phyloP scores from a whole-genome alignment of 257 asterid species.

The Apocynum venetum region DNA sequence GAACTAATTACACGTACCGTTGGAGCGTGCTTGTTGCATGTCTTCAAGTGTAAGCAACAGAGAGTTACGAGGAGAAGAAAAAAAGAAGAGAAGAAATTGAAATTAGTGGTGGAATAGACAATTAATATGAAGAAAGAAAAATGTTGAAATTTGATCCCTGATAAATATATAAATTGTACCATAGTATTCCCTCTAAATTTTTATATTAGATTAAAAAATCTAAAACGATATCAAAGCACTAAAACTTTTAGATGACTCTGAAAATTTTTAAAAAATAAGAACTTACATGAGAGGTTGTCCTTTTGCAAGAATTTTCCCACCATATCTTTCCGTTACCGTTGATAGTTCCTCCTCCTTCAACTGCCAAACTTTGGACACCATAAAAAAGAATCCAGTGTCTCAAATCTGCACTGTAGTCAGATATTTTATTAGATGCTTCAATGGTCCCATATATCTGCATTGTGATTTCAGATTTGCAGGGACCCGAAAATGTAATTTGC shows the following conservation, averaged over 20 bases:
- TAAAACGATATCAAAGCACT: no score
- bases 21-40: constrained; percentile 68
- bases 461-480: constrained; percentile 34
- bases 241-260: no score
- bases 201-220: no score
- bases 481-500: constrained; percentile 32
- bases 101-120: background rate
- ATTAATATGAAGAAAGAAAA: background rate
- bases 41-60: constrained; percentile 32
- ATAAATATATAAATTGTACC: no score
- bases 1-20: constrained; percentile 50
- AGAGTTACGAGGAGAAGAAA: background rate
- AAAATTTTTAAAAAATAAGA: background rate
- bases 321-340: constrained; percentile 75
- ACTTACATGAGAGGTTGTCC: constrained; percentile 7
- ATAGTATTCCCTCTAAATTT: no score
- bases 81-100: background rate
- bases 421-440: constrained; percentile 42
- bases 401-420: constrained; percentile 41
- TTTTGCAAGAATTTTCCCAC: constrained; percentile 91
- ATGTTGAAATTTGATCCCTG: background rate
- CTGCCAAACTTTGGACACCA: constrained; percentile 41
- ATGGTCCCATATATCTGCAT: constrained; percentile 48
- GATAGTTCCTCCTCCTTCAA: constrained; percentile 64
- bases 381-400: constrained; percentile 61